phyloP scores from a whole-genome alignment of 2,329 filamentous ascomycete species.

The Fusarium paranaense region DNA sequence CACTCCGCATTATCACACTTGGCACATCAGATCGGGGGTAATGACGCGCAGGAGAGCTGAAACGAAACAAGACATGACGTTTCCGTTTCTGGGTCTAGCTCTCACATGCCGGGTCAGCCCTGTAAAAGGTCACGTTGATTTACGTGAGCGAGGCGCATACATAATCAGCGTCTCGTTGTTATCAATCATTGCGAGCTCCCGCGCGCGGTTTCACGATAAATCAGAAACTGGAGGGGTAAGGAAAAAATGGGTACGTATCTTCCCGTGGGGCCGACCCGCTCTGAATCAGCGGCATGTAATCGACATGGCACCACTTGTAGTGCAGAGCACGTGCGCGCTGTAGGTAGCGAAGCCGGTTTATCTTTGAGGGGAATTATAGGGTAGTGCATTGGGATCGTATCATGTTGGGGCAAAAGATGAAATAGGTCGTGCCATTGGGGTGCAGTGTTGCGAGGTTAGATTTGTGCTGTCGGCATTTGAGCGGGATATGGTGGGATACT shows the following conservation, averaged over 20 bases:
- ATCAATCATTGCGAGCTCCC: neutral
- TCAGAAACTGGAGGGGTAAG: neutral
- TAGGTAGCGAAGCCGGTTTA: neutral
- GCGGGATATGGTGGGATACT: neutral
- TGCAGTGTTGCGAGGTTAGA: neutral
- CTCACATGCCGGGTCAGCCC: neutral
- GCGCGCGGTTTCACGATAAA: neutral
- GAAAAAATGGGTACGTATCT: neutral
- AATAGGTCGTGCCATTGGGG: neutral
- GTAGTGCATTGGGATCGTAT: neutral
- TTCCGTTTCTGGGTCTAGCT: neutral
- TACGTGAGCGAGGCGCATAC: neutral
- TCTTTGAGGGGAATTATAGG: neutral
- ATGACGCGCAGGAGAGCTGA: neutral
- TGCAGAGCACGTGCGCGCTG: neutral
- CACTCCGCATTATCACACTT: neutral
- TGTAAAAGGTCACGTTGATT: neutral
- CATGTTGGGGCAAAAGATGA: neutral
- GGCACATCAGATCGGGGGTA: neutral
- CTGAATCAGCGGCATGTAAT: conserved; percentile 31
- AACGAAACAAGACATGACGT: neutral
- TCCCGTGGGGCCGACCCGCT: neutral
- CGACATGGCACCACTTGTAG: conserved; percentile 1
- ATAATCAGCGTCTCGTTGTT: neutral
- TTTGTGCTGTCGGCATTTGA: neutral